A percentile compares a stretch with the other conserved stretches of the same genome.
Evolutionary conservation across 306 rosid species (phyloP).

Genomic region (Castanea mollissima): DNA sequence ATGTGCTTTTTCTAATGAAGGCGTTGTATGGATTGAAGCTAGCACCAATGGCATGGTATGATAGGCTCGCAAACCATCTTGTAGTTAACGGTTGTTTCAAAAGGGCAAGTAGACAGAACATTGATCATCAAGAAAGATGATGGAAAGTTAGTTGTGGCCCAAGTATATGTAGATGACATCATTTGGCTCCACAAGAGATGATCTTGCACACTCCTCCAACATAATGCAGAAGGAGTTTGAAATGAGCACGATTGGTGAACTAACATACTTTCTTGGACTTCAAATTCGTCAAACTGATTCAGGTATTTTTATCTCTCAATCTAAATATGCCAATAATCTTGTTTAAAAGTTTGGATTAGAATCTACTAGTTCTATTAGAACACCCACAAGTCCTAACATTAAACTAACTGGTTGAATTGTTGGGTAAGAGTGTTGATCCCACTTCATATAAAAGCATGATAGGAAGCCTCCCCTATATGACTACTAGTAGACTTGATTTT

Average conservation of each 20-base stretch:
- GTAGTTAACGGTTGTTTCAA: background rate
- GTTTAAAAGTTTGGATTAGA: background rate
- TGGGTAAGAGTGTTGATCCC: no score
- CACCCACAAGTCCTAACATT: background rate
- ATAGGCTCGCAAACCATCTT: background rate
- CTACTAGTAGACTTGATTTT: background rate
- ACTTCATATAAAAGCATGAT: background rate
- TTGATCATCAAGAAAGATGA: background rate
- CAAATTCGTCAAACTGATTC: background rate
- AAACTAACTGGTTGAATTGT: no score
- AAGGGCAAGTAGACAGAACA: background rate
- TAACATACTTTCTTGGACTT: background rate
- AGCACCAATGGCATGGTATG: no score
- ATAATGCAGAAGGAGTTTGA: background rate
- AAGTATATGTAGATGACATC: background rate
- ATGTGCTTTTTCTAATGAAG: no score
- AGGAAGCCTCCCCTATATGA: background rate
- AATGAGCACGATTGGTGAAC: constrained; percentile 1
- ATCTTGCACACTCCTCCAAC: background rate
- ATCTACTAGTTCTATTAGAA: background rate
- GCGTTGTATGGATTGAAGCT: no score
- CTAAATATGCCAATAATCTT: background rate
- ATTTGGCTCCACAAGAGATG: background rate
- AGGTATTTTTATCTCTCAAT: background rate
- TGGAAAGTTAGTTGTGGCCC: background rate